phyloP scores from a whole-genome alignment of 257 asterid species.

The Eustoma russellianum region DNA sequence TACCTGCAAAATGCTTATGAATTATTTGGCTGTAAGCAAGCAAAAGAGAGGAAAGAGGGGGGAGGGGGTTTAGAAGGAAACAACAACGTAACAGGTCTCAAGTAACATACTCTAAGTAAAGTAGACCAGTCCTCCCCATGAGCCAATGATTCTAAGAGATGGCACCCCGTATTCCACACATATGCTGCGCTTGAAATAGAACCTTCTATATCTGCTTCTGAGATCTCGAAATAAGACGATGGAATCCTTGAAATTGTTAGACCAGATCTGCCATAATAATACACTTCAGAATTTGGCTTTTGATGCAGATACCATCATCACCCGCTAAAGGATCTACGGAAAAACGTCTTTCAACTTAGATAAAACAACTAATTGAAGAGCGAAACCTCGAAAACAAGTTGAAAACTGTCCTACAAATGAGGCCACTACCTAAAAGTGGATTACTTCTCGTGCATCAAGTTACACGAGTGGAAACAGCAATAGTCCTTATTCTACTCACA shows the following conservation, averaged over 20 bases:
- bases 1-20: conserved; percentile 30
- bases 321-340: neutral
- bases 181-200: conserved; percentile 39
- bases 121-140: conserved; percentile 76
- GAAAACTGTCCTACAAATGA: neutral
- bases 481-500: conserved; percentile 41
- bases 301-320: neutral
- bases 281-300: conserved; percentile 4
- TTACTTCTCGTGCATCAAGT: neutral
- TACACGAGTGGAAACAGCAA: neutral
- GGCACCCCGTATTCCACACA: conserved; percentile 49
- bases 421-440: too few relatives aligned
- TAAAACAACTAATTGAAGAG: neutral
- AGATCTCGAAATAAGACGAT: conserved; percentile 68
- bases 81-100: too few relatives aligned
- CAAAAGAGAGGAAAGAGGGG: too few relatives aligned
- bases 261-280: conserved; percentile 41
- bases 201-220: conserved; percentile 55
- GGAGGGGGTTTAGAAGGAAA: too few relatives aligned
- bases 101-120: conserved; percentile 50
- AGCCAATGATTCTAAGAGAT: conserved; percentile 47
- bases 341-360: neutral
- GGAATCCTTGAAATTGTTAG: conserved; percentile 48
- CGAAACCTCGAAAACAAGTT: neutral
- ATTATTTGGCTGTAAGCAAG: too few relatives aligned